Percentiles rank a stretch among this genome's conserved stretches.
Evolutionary conservation across 345 rosid genomes (phyloP).

Genomic region (Heritiera littoralis): DNA sequence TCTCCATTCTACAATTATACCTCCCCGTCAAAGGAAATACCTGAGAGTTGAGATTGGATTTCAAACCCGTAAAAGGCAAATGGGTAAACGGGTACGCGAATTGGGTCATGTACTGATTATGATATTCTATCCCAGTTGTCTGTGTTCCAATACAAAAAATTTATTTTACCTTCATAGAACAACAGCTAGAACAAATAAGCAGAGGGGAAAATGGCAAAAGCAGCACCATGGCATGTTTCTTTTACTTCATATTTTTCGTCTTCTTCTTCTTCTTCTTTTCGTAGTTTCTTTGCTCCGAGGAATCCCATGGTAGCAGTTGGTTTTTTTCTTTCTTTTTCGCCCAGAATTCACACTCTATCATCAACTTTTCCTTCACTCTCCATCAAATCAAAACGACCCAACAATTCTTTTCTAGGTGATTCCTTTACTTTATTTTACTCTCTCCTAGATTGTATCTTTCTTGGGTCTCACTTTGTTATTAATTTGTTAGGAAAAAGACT

Average conservation of each 20-base stretch:
- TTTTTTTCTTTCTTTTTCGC: slow-evolving; percentile 40
- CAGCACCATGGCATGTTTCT: not conserved
- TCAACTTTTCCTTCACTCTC: slow-evolving; percentile 39
- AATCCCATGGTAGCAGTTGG: slow-evolving; percentile 28
- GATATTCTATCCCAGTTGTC: too few relatives aligned
- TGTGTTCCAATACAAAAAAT: too few relatives aligned
- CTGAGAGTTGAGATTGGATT: too few relatives aligned
- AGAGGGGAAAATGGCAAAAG: slow-evolving; percentile 8
- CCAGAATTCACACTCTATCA: slow-evolving; percentile 28
- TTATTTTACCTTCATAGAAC: not conserved
- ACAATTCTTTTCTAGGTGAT: slow-evolving; percentile 53
- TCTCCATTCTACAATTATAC: too few relatives aligned
- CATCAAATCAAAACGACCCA: slow-evolving; percentile 37
- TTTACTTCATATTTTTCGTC: too few relatives aligned
- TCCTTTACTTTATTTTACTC: slow-evolving; percentile 21
- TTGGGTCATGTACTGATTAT: too few relatives aligned
- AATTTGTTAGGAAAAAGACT: not conserved
- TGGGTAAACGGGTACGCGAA: too few relatives aligned
- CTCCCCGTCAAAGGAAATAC: too few relatives aligned
- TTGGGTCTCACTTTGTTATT: slow-evolving; percentile 13
- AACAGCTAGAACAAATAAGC: not conserved
- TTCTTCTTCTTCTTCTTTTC: slow-evolving; percentile 1
- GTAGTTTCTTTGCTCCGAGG: slow-evolving; percentile 27
- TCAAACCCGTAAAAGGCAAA: too few relatives aligned
- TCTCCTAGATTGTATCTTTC: not conserved